Base-by-base conservation (phyloP, 2,329 filamentous ascomycete genomes). In the Fusarium penzigii region DNA sequence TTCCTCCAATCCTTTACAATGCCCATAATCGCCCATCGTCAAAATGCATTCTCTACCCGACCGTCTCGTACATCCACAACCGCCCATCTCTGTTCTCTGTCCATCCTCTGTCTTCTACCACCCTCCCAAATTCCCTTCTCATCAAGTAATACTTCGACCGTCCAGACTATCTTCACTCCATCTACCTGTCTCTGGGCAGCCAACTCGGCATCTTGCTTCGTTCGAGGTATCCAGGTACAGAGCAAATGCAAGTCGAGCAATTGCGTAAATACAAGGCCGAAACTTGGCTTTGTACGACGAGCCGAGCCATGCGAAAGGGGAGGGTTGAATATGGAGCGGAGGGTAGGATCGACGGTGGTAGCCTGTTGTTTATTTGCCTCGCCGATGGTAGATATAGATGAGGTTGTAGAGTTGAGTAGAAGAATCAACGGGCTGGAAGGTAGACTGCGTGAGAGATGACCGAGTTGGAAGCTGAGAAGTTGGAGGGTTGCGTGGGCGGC, bases 171-270 rank as follows among this genome's bases (percentile, higher is more conserved):
- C 39, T 55, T 53, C 8, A 65, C 59, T 17, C 53, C 58, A 1
- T 44, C 32, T 6, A 44, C 51, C 4, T 34, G 43, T 17, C 56
- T 52, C 32, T 39, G 42, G 32, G 16, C 58, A 34, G 14, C 16
- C 10, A 55, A 54, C 57, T 76, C 76, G 2, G 72, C 76, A 44
- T 80, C 78, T 2, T 46, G 65, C 14, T 63, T 65, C 5, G 63
- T 65, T 40, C 71, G 70, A 20, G 80, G 77, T 1, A 82, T 54
- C 3, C 63, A 63, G 5, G 75, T 78, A 52, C 78, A 76, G 3
- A 86, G 69, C 6, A 86, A 57, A 53, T 85, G 82, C 16, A 85
- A 46, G 42, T 83, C 77, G 0, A 83, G 69, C 40, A 85, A 71
- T 65, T 82, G 78, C 6, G 75, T 61, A 55, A 86, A 86, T 5